phyloP scores from a whole-genome alignment of 495 filamentous ascomycete species.

The Tetracladium marchalianum region DNA sequence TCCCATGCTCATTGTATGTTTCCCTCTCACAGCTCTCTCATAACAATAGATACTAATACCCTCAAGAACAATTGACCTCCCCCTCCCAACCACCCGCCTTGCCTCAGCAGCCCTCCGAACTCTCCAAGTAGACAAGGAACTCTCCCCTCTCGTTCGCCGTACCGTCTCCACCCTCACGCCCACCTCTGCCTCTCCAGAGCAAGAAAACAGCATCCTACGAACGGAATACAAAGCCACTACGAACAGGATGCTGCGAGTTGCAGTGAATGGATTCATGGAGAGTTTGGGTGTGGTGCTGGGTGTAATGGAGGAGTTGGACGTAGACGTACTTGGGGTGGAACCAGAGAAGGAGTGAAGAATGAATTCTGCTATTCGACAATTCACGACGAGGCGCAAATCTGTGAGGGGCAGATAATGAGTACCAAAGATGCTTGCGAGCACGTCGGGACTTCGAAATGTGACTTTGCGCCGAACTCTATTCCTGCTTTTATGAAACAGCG shows the following conservation, averaged over 20 bases:
- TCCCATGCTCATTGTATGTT: conserved; percentile 64
- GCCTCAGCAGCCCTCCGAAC: conserved; percentile 67
- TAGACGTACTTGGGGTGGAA: conserved; percentile 55
- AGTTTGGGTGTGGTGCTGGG: conserved; percentile 73
- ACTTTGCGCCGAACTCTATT: no score
- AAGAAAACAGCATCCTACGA: conserved; percentile 46
- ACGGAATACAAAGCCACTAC: conserved; percentile 83
- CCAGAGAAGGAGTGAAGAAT: not conserved
- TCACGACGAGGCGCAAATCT: no score
- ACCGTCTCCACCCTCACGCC: conserved; percentile 46
- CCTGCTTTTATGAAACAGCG: no score
- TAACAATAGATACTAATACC: not conserved
- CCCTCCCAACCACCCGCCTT: conserved; percentile 73
- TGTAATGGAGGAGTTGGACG: conserved; percentile 82
- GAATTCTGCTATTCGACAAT: not conserved
- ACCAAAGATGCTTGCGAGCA: no score
- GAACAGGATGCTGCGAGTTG: conserved; percentile 91
- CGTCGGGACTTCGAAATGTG: no score
- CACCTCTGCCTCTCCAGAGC: conserved; percentile 13
- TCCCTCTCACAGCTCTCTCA: not conserved
- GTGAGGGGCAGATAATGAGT: no score
- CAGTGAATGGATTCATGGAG: conserved; percentile 97
- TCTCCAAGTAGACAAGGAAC: conserved; percentile 77
- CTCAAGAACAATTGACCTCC: conserved; percentile 64
- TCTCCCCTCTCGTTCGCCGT: conserved; percentile 73